Evolutionary conservation across 208 protist genomes (phyloP), one percentile per base, ranked within the genome.

Genomic region (Trypanosoma platydactyli): DNA sequence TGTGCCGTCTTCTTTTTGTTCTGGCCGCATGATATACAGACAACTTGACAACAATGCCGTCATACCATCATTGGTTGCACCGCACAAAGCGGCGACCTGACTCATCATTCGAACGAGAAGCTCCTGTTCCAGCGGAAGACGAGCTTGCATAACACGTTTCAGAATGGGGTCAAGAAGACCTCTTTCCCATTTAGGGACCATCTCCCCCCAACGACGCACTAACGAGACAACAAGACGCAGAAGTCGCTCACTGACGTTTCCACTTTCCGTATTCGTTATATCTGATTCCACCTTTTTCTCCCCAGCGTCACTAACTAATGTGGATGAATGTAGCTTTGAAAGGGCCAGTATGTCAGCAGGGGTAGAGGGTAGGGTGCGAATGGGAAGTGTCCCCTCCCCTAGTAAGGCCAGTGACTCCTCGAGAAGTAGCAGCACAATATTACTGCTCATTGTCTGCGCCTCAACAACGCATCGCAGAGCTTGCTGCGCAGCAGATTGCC

Each of bases 401-500:
- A 78, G 18, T 16, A 77, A 40, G 15, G 42, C 12, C n/a, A 76
- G 59, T 4, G 76, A 55, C 56, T 71, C 69, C 27, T 74, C 13
- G 3, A 87, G 24, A 9, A 90, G 42, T 24, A 83, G 41, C 6
- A 83, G 41, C 24, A 87, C 46, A 30, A 83, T 56, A 16, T 68
- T 58, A 3, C 73, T 79, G 42, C 75, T 62, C 11, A 65, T 52
- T 1, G 62, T 80, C 64, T 90, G 89, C 12, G 89, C 73, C 7
- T 49, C 27, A 29, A 92, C 49, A n/a, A 95, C 67, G 12, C 64
- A 68, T 2, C 46, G 69, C 16, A 95, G 74, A 0, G 86, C 80
- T 0, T 72, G 63, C 22, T 79, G 53, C 0, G 80, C 76, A 1
- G 77, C 75, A 35, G 84, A 81, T 55, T 90, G 81, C 65, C 76